Conservation (phyloP, 2,329 filamentous ascomycete species). For the Fusarium illudens region DNA sequence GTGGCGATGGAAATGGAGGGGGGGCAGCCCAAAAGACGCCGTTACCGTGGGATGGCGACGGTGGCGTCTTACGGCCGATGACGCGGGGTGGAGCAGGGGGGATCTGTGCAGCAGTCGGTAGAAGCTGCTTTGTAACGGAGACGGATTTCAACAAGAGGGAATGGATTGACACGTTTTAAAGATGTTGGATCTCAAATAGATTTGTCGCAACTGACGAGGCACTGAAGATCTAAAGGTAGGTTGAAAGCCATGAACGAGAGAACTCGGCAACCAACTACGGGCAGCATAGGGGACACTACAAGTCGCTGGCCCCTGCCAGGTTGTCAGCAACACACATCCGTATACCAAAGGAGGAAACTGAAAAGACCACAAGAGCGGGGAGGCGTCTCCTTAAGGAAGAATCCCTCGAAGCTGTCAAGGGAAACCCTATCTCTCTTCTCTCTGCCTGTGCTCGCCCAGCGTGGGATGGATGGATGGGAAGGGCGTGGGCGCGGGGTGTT, state of each 20-base stretch:
- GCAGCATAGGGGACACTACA: too few species aligned
- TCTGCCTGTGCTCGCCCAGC: not conserved
- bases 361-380: not conserved
- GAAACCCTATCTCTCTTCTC: not conserved
- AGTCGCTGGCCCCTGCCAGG: too few species aligned
- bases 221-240: too few species aligned
- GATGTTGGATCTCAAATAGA: not conserved
- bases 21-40: conserved; percentile 14
- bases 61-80: conserved; percentile 38
- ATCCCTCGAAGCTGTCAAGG: not conserved
- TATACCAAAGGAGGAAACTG: not conserved
- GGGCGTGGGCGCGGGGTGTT: not conserved
- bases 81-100: conserved; percentile 32
- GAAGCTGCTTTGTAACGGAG: not conserved
- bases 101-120: not conserved
- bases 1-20: conserved; percentile 18
- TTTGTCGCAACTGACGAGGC: not conserved
- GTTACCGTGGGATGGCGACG: conserved; percentile 33
- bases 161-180: not conserved
- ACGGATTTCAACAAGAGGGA: not conserved
- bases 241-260: too few species aligned
- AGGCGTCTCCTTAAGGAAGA: not conserved
- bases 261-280: too few species aligned
- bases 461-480: not conserved
- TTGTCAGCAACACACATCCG: too few species aligned